These are phyloP conservation scores for Tetracladium marchalianum DNA, from an alignment of 495 filamentous ascomycete species.

Conservation along the genomic window DNA sequence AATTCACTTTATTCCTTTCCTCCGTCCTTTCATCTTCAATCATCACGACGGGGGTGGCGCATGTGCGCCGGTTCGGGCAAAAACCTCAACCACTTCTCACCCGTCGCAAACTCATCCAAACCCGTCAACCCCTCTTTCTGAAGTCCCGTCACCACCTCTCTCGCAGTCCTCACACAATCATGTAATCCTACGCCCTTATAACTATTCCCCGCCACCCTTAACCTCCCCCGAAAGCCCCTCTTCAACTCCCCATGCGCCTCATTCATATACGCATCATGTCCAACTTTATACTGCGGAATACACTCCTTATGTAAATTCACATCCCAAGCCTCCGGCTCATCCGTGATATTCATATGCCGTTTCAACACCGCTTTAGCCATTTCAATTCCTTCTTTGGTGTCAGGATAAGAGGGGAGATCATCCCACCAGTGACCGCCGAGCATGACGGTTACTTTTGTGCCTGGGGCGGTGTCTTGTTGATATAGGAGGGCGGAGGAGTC, in stretches of 20 bases:
- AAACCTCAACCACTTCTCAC: no score
- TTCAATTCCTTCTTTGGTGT: slow-evolving; percentile 48
- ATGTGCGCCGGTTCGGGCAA: neutral
- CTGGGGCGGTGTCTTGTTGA: slow-evolving; percentile 37
- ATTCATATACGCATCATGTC: slow-evolving; percentile 57
- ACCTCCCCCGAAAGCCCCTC: slow-evolving; percentile 45
- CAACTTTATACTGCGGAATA: slow-evolving; percentile 82
- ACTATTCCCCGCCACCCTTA: slow-evolving; percentile 72
- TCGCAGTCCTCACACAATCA: slow-evolving; percentile 16
- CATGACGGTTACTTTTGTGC: slow-evolving; percentile 89
- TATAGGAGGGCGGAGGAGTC: slow-evolving; percentile 56
- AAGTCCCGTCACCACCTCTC: slow-evolving; percentile 13
- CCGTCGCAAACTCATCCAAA: slow-evolving; percentile 2
- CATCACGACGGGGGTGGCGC: no score
- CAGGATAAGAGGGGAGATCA: slow-evolving; percentile 35
- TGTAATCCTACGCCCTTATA: slow-evolving; percentile 39
- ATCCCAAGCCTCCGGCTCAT: slow-evolving; percentile 42
- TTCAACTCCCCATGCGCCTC: slow-evolving; percentile 44
- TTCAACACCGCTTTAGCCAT: slow-evolving; percentile 60
- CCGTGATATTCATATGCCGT: slow-evolving; percentile 62
- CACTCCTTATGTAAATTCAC: slow-evolving; percentile 62
- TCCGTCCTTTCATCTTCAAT: no score
- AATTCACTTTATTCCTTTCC: no score
- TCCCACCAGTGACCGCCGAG: slow-evolving; percentile 92
- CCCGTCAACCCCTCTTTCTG: slow-evolving; percentile 6